Evolutionary conservation across 2,329 filamentous ascomycete genomes (phyloP), one percentile per base, ranked within the genome.

Genomic region (Periconia macrospinosa): DNA sequence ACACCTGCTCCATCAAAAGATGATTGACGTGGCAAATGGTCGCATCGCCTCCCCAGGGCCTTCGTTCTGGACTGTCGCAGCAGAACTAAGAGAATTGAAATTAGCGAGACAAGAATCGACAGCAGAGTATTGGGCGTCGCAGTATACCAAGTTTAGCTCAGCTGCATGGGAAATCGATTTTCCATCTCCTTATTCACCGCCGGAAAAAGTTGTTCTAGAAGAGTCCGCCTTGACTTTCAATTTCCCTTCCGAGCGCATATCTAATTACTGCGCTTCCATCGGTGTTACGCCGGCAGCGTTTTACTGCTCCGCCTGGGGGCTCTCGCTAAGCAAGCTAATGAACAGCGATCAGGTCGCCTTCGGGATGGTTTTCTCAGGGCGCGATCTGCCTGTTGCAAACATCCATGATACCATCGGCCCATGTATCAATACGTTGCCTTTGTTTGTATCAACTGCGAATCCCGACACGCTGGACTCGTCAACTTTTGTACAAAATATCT

Each of bases 261-360:
- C 18, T 20, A 13, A 6, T 18, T 43, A 18, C 40, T 52, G 18
- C 48, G 49, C 40, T 33, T 23, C 19, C 14, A 42, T 2, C 18
- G 49, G 53, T 18, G 48, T 62, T 8, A 57, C 60, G 10, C n/a
- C 56, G 2, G 57, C 61, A 17, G 45, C 60, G 8, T 43, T 67
- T 14, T 68, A 69, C 30, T 59, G 70, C 45, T 70, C 70, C 3
- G 75, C 73, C 1, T 79, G 76, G 76, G 72, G 65, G 0, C 37
- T 78, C 1, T 48, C 61, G 6, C 49, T 78, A 1, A 60, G 62
- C 1, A 47, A 47, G 15, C 75, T 71, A 43, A 59, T 60, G 6
- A 67, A 69, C 45, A 68, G 69, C 0, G 60, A 73, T 27, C 50
- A 57, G 14, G 62, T 78, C 7, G 57, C 61, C 2, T 72, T 76